Base-by-base conservation (phyloP, 2,329 filamentous ascomycete genomes). In the Eutypa lata region DNA sequence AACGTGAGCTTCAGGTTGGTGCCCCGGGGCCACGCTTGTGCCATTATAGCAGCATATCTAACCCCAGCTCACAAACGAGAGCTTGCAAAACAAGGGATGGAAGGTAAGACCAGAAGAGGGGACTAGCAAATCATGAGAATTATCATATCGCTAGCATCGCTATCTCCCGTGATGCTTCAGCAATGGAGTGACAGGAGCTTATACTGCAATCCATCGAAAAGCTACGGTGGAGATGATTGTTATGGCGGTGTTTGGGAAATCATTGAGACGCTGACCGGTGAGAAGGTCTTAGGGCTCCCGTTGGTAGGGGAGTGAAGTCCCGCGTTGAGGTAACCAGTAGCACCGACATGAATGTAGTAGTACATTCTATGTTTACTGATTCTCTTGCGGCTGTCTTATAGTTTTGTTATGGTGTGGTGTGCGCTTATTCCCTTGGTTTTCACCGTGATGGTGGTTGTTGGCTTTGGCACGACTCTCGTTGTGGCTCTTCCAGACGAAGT, bases 401-500 rank as follows among this genome's bases (percentile, higher is more conserved):
- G 56, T 47, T 38, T 64, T 65, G 44, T 62, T 63, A 49, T 70
- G 65, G 44, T 65, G 65, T 18, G 65, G 57, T 49, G 62, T 60
- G 52, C 70, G 68, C 52, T 68, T 68, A 51, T 70, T 66, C n/a
- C 54, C 54, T 48, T 62, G 60, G 55, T 65, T 64, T 42, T 68
- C 65, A 57, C 59, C 58, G 51, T 71, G 65, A 53, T 71, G 65
- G 51, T 68, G 69, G 55, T 82, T 78, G 53, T 73, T 71, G 18
- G 77, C 81, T 74, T 96, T 96, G 66, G 96, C 91, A 62, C 93
- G 90, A 57, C 92, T 96, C 59, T 93, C 90, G 67, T 97, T 92
- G 71, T 99, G 94, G 68, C 89, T 94, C 76, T 96, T 96, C 84
- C 92, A 99, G 63, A 94, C 86, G 55, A 99, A 88, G 66, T 89